Evolutionary conservation across 2,329 filamentous ascomycete genomes (phyloP), one percentile per base, ranked within the genome.

Genomic region (Penicillium sp.): DNA sequence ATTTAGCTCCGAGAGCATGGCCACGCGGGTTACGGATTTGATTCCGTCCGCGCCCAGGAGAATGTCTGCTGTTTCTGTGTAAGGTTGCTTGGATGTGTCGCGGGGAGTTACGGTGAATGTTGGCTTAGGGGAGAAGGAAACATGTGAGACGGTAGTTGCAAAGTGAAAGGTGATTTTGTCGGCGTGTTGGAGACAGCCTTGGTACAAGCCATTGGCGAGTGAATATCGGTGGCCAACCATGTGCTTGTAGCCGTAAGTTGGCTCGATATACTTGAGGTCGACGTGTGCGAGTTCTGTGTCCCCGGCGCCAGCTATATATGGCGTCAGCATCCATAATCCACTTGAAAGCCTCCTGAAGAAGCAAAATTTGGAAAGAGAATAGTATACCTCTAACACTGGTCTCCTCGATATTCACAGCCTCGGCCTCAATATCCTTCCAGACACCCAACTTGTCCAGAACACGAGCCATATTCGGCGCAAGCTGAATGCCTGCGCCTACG

Each of bases 401-500:
- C 61, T 88, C 87, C 62, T 83, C 84, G 62, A 93, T 84, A 62
- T 89, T 84, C 0, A 91, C 91, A 3, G 90, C 90, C 73, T 93
- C 90, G 44, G 81, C 84, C 65, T 86, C 86, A 64, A 95, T 91
- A 17, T 84, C 82, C 19, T 84, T 78, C 91, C 91, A 94, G 62
- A 90, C 90, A 9, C 89, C 91, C 45, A 93, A 79, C 15, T 84
- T 81, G 71, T 92, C 88, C 13, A 95, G 83, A 8, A 95, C 90
- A 2, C 90, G 85, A 3, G 89, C 88, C 84, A 94, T 90, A 67
- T 95, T 96, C 0, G 91, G 91, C 0, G 91, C 90, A 61, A 94
- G 83, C 74, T 96, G 92, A 67, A 95, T 94, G 5, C 92, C 92
- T 1, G 92, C 92, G 26, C 92, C 92, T 1, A 94, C 91, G 69